Percentiles rank a stretch among this genome's conserved stretches.
phyloP scores from a whole-genome alignment of 164 flowering plant genomes.

The Vitis vinifera region DNA sequence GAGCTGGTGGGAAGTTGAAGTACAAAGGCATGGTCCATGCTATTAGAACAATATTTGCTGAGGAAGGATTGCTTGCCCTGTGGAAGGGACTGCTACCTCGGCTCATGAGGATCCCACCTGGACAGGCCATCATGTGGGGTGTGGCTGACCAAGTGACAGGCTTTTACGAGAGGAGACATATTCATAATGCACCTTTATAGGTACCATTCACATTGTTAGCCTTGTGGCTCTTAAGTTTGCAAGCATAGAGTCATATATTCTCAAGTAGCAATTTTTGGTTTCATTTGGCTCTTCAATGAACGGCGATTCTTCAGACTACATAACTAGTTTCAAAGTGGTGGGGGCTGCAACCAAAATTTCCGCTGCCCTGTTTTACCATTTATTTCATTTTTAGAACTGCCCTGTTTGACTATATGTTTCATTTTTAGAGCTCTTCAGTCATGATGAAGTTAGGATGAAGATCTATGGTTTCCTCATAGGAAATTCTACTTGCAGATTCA shows the following conservation, averaged over 20 bases:
- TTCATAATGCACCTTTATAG: slow-evolving; percentile 29
- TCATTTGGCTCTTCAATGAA: not conserved
- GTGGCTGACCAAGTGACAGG: slow-evolving; percentile 94
- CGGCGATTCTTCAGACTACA: not conserved
- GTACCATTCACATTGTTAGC: slow-evolving; percentile 1
- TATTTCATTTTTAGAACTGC: no score
- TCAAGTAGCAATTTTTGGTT: not conserved
- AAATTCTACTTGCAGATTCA: no score
- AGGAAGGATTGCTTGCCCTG: slow-evolving; percentile 84
- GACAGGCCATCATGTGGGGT: slow-evolving; percentile 99
- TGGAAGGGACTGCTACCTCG: slow-evolving; percentile 97
- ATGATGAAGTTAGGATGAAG: no score
- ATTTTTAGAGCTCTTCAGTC: no score
- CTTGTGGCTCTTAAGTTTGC: not conserved
- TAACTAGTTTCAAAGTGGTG: not conserved
- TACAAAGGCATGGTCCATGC: slow-evolving; percentile 95
- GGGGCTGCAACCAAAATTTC: not conserved
- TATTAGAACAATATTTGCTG: slow-evolving; percentile 75
- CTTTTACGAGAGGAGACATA: slow-evolving; percentile 68
- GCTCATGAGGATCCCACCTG: slow-evolving; percentile 98
- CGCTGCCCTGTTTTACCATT: not conserved
- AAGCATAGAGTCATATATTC: not conserved
- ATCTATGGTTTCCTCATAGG: no score
- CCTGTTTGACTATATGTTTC: no score
- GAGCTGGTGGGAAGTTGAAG: slow-evolving; percentile 55